A percentile compares a stretch with the other conserved stretches of the same genome.
phyloP scores from a whole-genome alignment of 2,329 filamentous ascomycete genomes.

The Fusarium burgessii region DNA sequence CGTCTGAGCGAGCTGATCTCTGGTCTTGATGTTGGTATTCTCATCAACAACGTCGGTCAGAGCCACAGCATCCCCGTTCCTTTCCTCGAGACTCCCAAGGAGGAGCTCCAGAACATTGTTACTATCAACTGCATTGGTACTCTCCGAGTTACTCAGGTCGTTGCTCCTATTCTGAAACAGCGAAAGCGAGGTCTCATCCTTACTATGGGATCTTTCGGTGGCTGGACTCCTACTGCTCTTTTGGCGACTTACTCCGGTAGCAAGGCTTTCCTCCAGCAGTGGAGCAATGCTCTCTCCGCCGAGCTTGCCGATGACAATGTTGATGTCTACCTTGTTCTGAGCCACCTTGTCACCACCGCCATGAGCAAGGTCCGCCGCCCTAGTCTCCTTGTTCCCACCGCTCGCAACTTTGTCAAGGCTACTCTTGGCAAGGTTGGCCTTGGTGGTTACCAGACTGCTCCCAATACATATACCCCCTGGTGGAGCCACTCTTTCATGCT shows the following conservation, averaged over 20 bases:
- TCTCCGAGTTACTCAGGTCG: constrained; percentile 84
- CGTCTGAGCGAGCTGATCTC: constrained; percentile 75
- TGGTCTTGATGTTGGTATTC: constrained; percentile 83
- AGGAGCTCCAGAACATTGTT: constrained; percentile 90
- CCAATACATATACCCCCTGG: constrained; percentile 89
- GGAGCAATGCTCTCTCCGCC: constrained; percentile 86
- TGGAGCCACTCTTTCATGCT: constrained; percentile 93
- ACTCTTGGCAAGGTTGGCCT: constrained; percentile 84
- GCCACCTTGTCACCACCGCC: constrained; percentile 92
- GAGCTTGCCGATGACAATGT: constrained; percentile 86
- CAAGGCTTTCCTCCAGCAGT: constrained; percentile 98
- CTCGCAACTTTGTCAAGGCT: constrained; percentile 83
- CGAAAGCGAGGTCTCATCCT: constrained; percentile 90
- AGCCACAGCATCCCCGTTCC: constrained; percentile 93
- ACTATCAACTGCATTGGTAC: constrained; percentile 96
- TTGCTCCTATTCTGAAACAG: constrained; percentile 86
- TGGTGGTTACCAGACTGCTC: constrained; percentile 81
- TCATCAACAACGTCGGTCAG: constrained; percentile 97
- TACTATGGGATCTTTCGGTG: constrained; percentile 97
- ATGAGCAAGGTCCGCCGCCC: constrained; percentile 96
- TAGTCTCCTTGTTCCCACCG: constrained; percentile 81
- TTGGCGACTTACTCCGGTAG: constrained; percentile 96
- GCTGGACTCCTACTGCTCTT: constrained; percentile 89
- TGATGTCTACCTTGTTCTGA: constrained; percentile 90
- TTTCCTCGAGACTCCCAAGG: constrained; percentile 81